These are phyloP conservation scores for Clavulina sp. DNA, from an alignment of 768 basidiomycete genomes.

Conservation along the genomic window DNA sequence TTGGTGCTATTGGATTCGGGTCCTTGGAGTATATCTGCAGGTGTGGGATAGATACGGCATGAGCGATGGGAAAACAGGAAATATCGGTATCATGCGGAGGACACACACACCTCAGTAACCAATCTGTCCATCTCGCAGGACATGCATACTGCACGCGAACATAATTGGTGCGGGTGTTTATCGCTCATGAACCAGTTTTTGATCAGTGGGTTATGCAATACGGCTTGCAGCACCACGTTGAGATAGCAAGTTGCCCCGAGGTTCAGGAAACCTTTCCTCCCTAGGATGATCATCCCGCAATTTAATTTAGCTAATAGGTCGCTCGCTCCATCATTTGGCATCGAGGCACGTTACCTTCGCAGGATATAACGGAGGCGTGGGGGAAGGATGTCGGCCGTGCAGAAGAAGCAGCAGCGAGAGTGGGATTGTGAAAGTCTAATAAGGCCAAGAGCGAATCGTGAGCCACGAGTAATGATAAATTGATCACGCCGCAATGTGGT, in stretches of 20 bases:
- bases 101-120: conserved; percentile 41
- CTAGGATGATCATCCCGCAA: no score
- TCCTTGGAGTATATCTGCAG: conserved; percentile 30
- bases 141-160: conserved; percentile 55
- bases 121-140: conserved; percentile 90
- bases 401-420: no score
- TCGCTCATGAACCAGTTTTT: conserved; percentile 82
- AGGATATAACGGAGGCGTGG: no score
- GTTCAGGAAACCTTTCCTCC: conserved; percentile 70
- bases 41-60: conserved; percentile 2
- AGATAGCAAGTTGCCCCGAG: conserved; percentile 90
- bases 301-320: conserved; percentile 2
- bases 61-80: background rate
- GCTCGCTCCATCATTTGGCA: conserved; percentile 23
- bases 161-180: conserved; percentile 60
- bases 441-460: conserved; percentile 3
- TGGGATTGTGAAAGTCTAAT: no score
- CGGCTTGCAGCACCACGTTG: conserved; percentile 76
- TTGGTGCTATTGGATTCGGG: conserved; percentile 54
- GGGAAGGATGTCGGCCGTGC: no score
- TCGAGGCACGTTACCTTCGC: conserved; percentile 38
- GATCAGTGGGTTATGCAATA: conserved; percentile 78
- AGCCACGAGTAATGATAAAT: conserved; percentile 7
- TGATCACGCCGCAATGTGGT: conserved; percentile 14
- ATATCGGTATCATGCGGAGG: background rate